These are phyloP conservation scores for Eucommia ulmoides DNA, from an alignment of 257 asterid species.

Conservation along the genomic window DNA sequence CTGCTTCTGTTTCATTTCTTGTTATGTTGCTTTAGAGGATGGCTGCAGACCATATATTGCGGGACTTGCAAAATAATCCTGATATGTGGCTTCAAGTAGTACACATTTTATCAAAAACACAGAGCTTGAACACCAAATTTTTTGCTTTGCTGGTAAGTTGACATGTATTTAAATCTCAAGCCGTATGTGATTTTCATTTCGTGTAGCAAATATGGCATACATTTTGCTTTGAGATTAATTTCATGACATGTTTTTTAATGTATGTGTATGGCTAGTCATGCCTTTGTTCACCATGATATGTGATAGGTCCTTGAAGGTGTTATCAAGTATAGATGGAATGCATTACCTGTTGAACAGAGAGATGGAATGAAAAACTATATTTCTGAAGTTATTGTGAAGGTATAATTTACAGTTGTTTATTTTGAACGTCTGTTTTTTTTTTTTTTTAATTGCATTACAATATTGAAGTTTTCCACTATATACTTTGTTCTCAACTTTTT, in stretches of 20 bases:
- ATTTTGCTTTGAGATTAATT: too few species aligned
- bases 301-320: conserved; percentile 99
- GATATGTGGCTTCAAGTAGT: conserved; percentile 99
- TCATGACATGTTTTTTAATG: too few species aligned
- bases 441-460: too few species aligned
- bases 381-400: conserved; percentile 97
- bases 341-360: conserved; percentile 87
- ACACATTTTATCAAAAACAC: conserved; percentile 75
- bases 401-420: conserved; percentile 15
- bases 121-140: conserved; percentile 74
- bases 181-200: too few species aligned
- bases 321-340: conserved; percentile 97
- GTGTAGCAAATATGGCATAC: too few species aligned
- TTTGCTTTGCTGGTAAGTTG: conserved; percentile 93
- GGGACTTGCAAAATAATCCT: conserved; percentile 86
- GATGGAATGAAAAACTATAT: conserved; percentile 99
- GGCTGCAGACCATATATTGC: conserved; percentile 86
- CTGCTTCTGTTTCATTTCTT: too few species aligned
- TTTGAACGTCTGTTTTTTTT: too few species aligned
- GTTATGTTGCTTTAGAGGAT: conserved; percentile 73
- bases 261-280: too few species aligned
- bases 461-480: background rate
- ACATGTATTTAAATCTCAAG: too few species aligned
- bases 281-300: too few species aligned
- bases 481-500: background rate